Percentiles rank a stretch among this genome's conserved stretches.
Conservation (phyloP, 1,284 basidiomycete species). For the Pseudozyma sp. region DNA sequence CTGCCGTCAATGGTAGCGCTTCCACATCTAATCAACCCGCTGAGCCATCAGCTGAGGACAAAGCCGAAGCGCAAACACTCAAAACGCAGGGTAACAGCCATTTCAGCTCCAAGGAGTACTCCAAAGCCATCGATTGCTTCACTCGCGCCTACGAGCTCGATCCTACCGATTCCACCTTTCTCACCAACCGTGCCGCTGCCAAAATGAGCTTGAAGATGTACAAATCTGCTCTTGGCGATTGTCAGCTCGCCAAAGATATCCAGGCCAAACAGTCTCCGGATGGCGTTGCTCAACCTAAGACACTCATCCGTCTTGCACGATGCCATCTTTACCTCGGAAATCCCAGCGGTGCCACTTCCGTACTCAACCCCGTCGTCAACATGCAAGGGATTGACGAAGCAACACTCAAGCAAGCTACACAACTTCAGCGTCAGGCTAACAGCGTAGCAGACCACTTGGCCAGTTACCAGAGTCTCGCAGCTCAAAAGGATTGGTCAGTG, state of each 20-base stretch:
- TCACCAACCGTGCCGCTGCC: slow-evolving; percentile 86
- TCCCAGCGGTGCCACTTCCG: slow-evolving; percentile 40
- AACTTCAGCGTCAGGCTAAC: slow-evolving; percentile 50
- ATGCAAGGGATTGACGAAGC: slow-evolving; percentile 15
- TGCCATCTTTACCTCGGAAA: slow-evolving; percentile 64
- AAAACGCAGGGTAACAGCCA: slow-evolving; percentile 67
- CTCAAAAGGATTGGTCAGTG: slow-evolving; percentile 73
- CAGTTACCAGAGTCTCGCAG: slow-evolving; percentile 77
- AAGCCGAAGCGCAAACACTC: slow-evolving; percentile 52
- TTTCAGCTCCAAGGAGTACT: slow-evolving; percentile 62
- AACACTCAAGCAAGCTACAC: slow-evolving; percentile 45
- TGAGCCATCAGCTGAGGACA: slow-evolving; percentile 25
- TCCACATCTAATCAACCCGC: not conserved
- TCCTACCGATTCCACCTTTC: slow-evolving; percentile 78
- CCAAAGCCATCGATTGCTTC: slow-evolving; percentile 65
- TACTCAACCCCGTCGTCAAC: slow-evolving; percentile 35
- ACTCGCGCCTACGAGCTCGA: slow-evolving; percentile 72
- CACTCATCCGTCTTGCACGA: slow-evolving; percentile 55
- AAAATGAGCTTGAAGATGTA: slow-evolving; percentile 84
- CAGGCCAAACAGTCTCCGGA: slow-evolving; percentile 70
- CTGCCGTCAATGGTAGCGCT: not conserved
- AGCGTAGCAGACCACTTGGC: slow-evolving; percentile 53
- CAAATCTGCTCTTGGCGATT: slow-evolving; percentile 79
- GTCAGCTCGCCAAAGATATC: slow-evolving; percentile 78
- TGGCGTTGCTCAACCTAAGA: slow-evolving; percentile 54